Evolutionary conservation across 345 rosid genomes (phyloP).

Genomic region (Trapa bicornis): DNA sequence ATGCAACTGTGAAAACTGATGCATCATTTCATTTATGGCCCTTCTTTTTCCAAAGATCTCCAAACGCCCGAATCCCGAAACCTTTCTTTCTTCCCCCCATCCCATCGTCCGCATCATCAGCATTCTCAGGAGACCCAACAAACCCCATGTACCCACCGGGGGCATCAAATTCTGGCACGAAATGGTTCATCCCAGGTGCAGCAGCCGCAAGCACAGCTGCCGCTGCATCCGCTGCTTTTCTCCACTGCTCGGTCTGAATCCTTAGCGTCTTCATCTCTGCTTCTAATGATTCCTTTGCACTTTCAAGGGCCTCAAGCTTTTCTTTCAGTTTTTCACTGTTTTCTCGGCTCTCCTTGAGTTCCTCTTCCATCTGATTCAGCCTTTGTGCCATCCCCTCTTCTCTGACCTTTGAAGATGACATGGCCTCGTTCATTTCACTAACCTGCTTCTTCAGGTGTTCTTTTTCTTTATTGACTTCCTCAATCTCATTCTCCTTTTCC

Average conservation of each 20-base stretch:
- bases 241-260: slow-evolving; percentile 93
- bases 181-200: slow-evolving; percentile 43
- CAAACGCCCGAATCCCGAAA: slow-evolving; percentile 69
- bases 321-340: slow-evolving; percentile 28
- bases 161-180: slow-evolving; percentile 39
- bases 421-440: slow-evolving; percentile 23
- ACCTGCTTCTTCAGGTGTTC: slow-evolving; percentile 47
- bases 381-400: slow-evolving; percentile 37
- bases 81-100: slow-evolving; percentile 58
- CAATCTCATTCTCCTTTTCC: slow-evolving; percentile 48
- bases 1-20: background rate
- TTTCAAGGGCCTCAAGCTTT: slow-evolving; percentile 41
- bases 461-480: slow-evolving; percentile 30
- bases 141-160: slow-evolving; percentile 30
- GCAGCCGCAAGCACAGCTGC: slow-evolving; percentile 75
- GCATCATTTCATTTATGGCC: slow-evolving; percentile 39
- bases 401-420: slow-evolving; percentile 28
- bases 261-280: slow-evolving; percentile 71
- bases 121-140: slow-evolving; percentile 48
- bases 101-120: slow-evolving; percentile 50
- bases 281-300: slow-evolving; percentile 49
- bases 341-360: slow-evolving; percentile 49
- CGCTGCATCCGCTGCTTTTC: slow-evolving; percentile 92
- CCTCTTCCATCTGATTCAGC: slow-evolving; percentile 39
- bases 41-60: slow-evolving; percentile 82